These are phyloP conservation scores for Davidsoniella australis DNA, from an alignment of 2,329 filamentous ascomycete genomes.

Conservation along the genomic window DNA sequence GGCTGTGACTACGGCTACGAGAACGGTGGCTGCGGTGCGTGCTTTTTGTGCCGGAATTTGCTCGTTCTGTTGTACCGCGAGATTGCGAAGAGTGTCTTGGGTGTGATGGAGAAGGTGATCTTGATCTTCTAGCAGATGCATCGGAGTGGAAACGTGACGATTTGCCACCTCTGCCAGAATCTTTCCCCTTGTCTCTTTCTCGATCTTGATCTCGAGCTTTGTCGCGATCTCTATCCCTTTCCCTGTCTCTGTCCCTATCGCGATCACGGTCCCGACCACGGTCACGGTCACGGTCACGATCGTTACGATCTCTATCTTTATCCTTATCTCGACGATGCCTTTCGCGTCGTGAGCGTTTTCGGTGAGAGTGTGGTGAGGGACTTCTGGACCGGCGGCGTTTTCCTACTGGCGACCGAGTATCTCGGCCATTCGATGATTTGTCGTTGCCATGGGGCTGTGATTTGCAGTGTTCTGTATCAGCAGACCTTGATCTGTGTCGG, in stretches of 20 bases:
- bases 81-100: neutral
- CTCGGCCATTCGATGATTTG: conserved; percentile 5
- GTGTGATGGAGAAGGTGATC: conserved; percentile 2
- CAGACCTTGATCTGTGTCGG: conserved; percentile 3
- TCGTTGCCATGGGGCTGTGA: neutral
- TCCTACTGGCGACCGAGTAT: conserved; percentile 6
- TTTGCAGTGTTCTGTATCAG: neutral
- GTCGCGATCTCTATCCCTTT: conserved; percentile 6
- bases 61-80: neutral
- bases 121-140: conserved; percentile 3
- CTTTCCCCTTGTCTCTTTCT: conserved; percentile 1
- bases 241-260: neutral
- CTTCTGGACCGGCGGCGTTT: conserved; percentile 11
- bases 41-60: neutral
- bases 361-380: conserved; percentile 6
- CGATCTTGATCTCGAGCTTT: conserved; percentile 5
- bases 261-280: neutral
- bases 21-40: conserved; percentile 1
- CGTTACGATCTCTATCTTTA: conserved; percentile 3
- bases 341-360: conserved; percentile 5
- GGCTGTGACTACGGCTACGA: conserved; percentile 4
- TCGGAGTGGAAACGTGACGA: conserved; percentile 1
- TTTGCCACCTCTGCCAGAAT: neutral
- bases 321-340: conserved; percentile 1
- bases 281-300: neutral